Evolutionary conservation across 768 basidiomycete genomes (phyloP).

Genomic region (Lactifluus piperatus): DNA sequence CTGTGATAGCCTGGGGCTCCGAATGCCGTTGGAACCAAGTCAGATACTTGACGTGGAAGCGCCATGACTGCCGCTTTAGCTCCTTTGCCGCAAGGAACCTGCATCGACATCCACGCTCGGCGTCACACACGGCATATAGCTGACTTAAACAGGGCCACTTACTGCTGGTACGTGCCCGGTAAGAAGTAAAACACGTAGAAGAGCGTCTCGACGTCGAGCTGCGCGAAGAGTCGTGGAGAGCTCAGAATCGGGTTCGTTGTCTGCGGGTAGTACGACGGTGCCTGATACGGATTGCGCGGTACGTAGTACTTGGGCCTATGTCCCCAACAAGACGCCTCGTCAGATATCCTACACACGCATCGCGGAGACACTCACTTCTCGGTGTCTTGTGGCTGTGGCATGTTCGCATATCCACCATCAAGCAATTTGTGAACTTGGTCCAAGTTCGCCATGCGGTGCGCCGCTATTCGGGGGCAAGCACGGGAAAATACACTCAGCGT

Average conservation of each 20-base stretch:
- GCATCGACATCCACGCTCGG: not conserved
- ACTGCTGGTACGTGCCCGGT: conserved; percentile 98
- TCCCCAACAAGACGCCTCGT: conserved; percentile 11
- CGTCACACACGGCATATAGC: not conserved
- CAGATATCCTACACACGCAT: not conserved
- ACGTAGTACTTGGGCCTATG: conserved; percentile 92
- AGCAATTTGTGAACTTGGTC: conserved; percentile 89
- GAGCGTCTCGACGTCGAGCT: conserved; percentile 92
- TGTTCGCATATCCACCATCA: conserved; percentile 81
- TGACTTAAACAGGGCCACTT: conserved; percentile 25
- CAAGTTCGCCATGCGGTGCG: conserved; percentile 79
- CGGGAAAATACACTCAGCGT: not conserved
- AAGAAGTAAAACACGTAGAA: conserved; percentile 99
- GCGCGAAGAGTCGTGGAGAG: conserved; percentile 76
- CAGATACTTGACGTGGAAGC: conserved; percentile 98
- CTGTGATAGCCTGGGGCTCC: conserved; percentile 96
- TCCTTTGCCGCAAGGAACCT: conserved; percentile 96
- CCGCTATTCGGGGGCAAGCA: conserved; percentile 33
- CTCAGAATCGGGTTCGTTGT: conserved; percentile 70
- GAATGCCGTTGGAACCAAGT: conserved; percentile 99
- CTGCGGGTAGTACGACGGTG: conserved; percentile 94
- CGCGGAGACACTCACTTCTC: conserved; percentile 59
- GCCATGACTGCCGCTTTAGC: conserved; percentile 95
- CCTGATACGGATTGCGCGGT: conserved; percentile 83
- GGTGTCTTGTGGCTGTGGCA: conserved; percentile 89